phyloP scores from a whole-genome alignment of 2,329 filamentous ascomycete genomes.

The Huntiella moniliformis region DNA sequence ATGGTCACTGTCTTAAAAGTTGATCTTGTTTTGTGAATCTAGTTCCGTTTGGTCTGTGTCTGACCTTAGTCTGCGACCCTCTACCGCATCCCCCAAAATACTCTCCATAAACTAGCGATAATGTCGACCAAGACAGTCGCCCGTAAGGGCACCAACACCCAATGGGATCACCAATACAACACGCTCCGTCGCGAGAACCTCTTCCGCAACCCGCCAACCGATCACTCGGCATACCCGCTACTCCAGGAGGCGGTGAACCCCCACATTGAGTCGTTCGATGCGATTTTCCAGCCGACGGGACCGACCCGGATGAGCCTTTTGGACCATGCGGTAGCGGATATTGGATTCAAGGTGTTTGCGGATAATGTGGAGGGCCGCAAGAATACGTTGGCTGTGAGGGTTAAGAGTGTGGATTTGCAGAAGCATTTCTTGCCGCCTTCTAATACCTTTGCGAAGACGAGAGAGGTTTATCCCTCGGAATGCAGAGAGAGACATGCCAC shows the following conservation, averaged over 20 bases:
- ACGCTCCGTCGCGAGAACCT: constrained; percentile 72
- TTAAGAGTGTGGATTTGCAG: constrained; percentile 66
- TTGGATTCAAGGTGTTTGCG: constrained; percentile 72
- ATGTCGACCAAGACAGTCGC: too few species aligned
- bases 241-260: constrained; percentile 74
- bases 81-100: not conserved
- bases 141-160: constrained; percentile 36
- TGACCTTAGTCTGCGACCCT: constrained; percentile 7
- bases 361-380: constrained; percentile 47
- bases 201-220: constrained; percentile 72
- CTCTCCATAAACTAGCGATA: too few species aligned
- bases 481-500: constrained; percentile 85
- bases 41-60: constrained; percentile 1
- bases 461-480: constrained; percentile 79
- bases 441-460: constrained; percentile 69
- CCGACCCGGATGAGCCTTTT: constrained; percentile 24
- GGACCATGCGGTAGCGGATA: constrained; percentile 63
- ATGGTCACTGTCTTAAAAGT: too few species aligned
- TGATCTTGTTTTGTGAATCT: constrained; percentile 3
- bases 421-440: constrained; percentile 60
- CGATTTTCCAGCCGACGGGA: constrained; percentile 38
- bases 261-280: constrained; percentile 92
- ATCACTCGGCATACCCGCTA: constrained; percentile 72
- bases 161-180: constrained; percentile 75
- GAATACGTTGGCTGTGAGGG: constrained; percentile 60